Percentiles rank a stretch among this genome's conserved stretches.
Evolutionary conservation across 2,329 filamentous ascomycete species (phyloP).

Genomic region (Exophiala bonariae): DNA sequence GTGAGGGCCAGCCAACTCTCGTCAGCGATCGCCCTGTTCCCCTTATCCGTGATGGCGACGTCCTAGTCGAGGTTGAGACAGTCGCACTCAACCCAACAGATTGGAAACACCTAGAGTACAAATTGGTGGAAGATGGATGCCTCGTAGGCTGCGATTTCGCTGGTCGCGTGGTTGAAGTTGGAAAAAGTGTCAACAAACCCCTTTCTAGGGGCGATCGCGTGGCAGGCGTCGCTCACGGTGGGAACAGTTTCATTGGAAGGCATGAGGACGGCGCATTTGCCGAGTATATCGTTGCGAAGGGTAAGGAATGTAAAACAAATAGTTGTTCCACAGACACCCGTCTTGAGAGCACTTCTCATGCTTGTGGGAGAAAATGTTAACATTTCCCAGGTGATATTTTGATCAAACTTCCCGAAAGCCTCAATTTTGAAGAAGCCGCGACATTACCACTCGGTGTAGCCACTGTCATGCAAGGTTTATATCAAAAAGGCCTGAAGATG

Average conservation of each 20-base stretch:
- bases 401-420: constrained; percentile 31
- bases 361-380: too few species aligned
- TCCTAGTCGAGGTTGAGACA: constrained; percentile 4
- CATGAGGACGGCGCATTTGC: constrained; percentile 35
- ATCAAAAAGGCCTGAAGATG: constrained; percentile 20
- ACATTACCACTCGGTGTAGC: constrained; percentile 31
- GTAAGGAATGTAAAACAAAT: too few species aligned
- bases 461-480: constrained; percentile 16
- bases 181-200: constrained; percentile 13
- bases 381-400: constrained; percentile 31
- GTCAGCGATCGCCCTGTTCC: not conserved
- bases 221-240: constrained; percentile 36
- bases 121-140: constrained; percentile 34
- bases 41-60: constrained; percentile 1
- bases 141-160: constrained; percentile 38
- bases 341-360: too few species aligned
- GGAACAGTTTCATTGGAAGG: constrained; percentile 25
- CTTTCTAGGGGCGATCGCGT: constrained; percentile 37
- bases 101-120: constrained; percentile 50
- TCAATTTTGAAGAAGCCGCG: constrained; percentile 33
- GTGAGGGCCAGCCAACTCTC: not conserved
- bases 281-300: constrained; percentile 34
- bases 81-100: constrained; percentile 52
- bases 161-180: constrained; percentile 30
- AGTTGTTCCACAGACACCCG: too few species aligned